Base-by-base conservation (phyloP, 2,329 filamentous ascomycete species). In the Escovopsis weberi region DNA sequence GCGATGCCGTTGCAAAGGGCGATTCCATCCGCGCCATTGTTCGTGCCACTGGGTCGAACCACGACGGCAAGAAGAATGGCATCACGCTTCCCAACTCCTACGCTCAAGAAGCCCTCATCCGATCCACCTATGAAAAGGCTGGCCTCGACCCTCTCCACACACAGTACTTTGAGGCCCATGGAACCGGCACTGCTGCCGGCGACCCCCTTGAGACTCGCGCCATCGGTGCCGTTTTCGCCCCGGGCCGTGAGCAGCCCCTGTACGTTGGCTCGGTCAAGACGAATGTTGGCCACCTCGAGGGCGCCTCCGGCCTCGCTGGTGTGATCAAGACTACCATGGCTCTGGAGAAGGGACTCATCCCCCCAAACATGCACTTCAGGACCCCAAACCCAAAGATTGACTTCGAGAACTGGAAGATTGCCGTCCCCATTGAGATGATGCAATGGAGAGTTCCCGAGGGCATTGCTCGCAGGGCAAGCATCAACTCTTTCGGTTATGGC, bases 401-500 rank as follows among this genome's bases (percentile, higher is more conserved):
- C 10, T 19, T 41, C 12, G 18, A 46, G 11, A 54, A 53, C 18
- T 23, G 18, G 1, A 40, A 47, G 52, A 12, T 43, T 59, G 3
- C 32, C 49, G 30, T 43, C 58, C 6, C 60, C 1, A 2, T 48
- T 42, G 52, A 70, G 1, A 51, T 48, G 15, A 43, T 36, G 15
- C 42, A 50, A 11, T 57, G 51, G 23, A 23, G 1, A 47, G 44
- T 10, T 30, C 40, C 2, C 40, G 33, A 2, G 38, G 42, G 5
- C 46, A 54, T 2, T 51, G 44, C 6, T 54, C 52, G 30, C 8
- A 6, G 45, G 35, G 35, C 35, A 6, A 37, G 35, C 35, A 47
- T 60, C 36, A 60, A 59, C 44, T 53, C 53, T 15, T 69, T 69
- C 39, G 67, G 67, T 1, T 40, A 34, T 38, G 44, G 44, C 8